Evolutionary conservation across 345 rosid species (phyloP), one percentile per base, ranked within the genome.

Genomic region (Diplotaxis tenuifolia): DNA sequence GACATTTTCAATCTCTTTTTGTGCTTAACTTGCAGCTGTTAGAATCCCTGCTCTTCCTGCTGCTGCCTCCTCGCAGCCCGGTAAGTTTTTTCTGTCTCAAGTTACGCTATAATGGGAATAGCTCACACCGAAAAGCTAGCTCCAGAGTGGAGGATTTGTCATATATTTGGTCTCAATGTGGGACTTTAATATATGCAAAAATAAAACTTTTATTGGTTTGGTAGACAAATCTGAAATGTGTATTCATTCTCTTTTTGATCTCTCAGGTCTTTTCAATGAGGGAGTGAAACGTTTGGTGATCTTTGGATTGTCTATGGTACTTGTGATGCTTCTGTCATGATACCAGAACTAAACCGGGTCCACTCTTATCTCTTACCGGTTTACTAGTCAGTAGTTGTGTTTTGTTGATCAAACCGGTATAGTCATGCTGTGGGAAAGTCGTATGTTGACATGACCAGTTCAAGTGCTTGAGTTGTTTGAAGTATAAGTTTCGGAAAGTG

Each of bases 41-140:
- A 86, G 83, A 82, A 88, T 95, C 65, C 98, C 99, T 0, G 99
- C 98, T 34, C 94, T 92, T 76, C 99, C 98, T 0, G 98, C 99
- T 18, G 98, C 90, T 8, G 90, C 98, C 68, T 88, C 93, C 67
- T 82, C 83, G 52, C 91, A 88, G 83, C 84, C 69, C 21, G 66
- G 99, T 95, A 80, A 82, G 88, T 42, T 23, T 67, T 47, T 16
- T 8, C 2, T 57, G 7, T 21, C 65, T 36, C 19, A 56, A 52
- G 45, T 55, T 45, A 42, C 6, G n/a, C 19, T 7, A 7, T 42
- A 42, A 14, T 42, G 5, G 7, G 49, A 16, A 16, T 42, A 42
- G 2, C 49, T 42, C 2, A 14, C 50, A 42, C 50, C 50, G n/a
- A 42, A n/a, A 42, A 42, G 2, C 5, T 42, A 14, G 45, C 45